phyloP scores from a whole-genome alignment of 2,329 filamentous ascomycete species.

The Cercospora sojina region DNA sequence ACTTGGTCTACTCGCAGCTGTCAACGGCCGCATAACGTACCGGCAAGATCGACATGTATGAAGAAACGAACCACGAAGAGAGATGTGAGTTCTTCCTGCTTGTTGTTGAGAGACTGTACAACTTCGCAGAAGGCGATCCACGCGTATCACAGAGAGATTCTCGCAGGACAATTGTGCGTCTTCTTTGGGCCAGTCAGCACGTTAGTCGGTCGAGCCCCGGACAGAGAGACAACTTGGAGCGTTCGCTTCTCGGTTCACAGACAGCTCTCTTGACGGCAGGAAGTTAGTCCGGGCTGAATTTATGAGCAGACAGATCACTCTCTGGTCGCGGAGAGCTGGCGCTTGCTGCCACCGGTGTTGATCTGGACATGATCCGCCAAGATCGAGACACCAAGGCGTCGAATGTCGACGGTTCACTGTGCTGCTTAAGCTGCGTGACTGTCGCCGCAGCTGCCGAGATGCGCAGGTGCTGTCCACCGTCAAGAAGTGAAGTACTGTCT shows the following conservation, averaged over 20 bases:
- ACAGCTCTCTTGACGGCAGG: background rate
- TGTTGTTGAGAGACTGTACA: too few relatives aligned
- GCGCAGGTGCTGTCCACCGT: background rate
- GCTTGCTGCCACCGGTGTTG: background rate
- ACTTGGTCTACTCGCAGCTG: background rate
- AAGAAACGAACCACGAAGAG: too few relatives aligned
- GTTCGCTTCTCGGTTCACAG: background rate
- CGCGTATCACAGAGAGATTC: too few relatives aligned
- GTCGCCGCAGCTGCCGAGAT: background rate
- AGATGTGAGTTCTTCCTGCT: too few relatives aligned
- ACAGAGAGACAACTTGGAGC: background rate
- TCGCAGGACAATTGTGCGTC: too few relatives aligned
- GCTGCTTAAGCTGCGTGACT: background rate
- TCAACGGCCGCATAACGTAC: background rate
- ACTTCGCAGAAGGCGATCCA: too few relatives aligned
- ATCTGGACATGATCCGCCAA: background rate
- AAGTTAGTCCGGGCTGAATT: background rate
- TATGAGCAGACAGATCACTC: background rate
- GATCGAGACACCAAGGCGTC: background rate
- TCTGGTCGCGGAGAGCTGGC: background rate
- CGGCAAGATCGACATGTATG: background rate
- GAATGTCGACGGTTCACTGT: background rate
- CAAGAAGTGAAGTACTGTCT: background rate
- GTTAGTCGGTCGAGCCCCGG: too few relatives aligned
- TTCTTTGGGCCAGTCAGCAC: too few relatives aligned